Evolutionary conservation across 768 basidiomycete genomes (phyloP), one percentile per base, ranked within the genome.

Genomic region (Podaxis sp.): DNA sequence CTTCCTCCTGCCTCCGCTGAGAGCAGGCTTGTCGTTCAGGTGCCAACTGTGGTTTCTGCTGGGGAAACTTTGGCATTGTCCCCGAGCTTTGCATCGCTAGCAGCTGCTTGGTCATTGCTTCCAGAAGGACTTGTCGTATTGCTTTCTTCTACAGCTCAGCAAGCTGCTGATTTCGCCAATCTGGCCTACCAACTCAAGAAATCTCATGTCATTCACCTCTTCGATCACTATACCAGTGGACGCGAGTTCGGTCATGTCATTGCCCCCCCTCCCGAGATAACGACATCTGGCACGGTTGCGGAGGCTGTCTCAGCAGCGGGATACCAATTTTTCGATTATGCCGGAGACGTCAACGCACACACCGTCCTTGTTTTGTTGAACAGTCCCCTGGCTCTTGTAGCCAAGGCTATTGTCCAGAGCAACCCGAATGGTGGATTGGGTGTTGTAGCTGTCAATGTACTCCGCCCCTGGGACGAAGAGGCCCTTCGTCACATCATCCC

Each of bases 101-200:
- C 85, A 28, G 80, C 87, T 5, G 76, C 84, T 13, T 80, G 89
- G 66, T 72, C 80, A 13, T 75, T 87, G 57, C 76, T 96, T 28
- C 87, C 88, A 2, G 83, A 87, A 61, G 80, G 84, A 60, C 79
- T 90, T 58, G 82, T 87, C 15, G 81, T 97, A 46, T 75, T 97
- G 54, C 81, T 96, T 60, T 96, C 95, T 41, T 87, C 93, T 2
- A 88, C 91, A 3, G 87, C 94, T 0, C 89, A 91, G 66, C 93
- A 97, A 72, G 81, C 91, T 15, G 83, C 88, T 52, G 90, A 93
- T 69, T 84, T 94, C 60, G 85, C 95, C 2, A 69, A 84, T 28
- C 80, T 93, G 53, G 81, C 93, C n/a, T 95, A 95, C 78, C 81
- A 80, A 63, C 74, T 91, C 55, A 80, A 81, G 15, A 72, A 77